These are phyloP conservation scores for Microbotryum saponariae DNA, from an alignment of 1,284 basidiomycete genomes.

Conservation along the genomic window DNA sequence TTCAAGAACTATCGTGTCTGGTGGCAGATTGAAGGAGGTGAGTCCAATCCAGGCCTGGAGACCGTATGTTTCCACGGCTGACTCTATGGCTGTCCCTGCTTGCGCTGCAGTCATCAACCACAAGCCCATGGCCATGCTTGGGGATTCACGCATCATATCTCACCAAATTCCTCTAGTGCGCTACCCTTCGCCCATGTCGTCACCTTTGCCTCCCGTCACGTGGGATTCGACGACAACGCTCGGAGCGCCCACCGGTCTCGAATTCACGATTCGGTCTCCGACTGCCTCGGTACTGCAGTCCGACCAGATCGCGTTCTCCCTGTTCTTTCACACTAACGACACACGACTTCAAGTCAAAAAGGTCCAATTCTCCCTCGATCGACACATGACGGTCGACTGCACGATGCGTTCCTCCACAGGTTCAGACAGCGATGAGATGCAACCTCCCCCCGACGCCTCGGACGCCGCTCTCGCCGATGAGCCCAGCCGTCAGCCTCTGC, in stretches of 20 bases:
- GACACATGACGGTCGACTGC: constrained; percentile 18
- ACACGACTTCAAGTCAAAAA: constrained; percentile 10
- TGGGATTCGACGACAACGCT: constrained; percentile 3
- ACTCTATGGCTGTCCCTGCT: not conserved
- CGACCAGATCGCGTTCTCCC: constrained; percentile 19
- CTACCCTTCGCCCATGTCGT: not conserved
- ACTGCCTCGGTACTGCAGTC: constrained; percentile 11
- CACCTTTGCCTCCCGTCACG: not conserved
- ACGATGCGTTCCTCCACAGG: constrained; percentile 7
- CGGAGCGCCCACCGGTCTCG: constrained; percentile 3
- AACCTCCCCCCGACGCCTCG: not conserved
- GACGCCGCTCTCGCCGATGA: not conserved
- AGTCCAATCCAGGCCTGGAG: constrained; percentile 35
- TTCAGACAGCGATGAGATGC: constrained; percentile 10
- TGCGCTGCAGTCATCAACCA: constrained; percentile 19
- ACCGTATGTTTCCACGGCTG: not conserved
- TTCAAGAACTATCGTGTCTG: constrained; percentile 68
- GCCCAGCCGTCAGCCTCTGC: not conserved
- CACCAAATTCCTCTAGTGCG: constrained; percentile 20
- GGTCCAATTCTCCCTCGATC: constrained; percentile 15
- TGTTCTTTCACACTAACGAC: constrained; percentile 7
- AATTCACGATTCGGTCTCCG: constrained; percentile 17
- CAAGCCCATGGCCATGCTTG: not conserved
- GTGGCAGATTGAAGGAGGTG: constrained; percentile 73
- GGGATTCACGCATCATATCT: not conserved